Conservation (phyloP, 495 filamentous ascomycete species). For the Coniosporium apollinis region DNA sequence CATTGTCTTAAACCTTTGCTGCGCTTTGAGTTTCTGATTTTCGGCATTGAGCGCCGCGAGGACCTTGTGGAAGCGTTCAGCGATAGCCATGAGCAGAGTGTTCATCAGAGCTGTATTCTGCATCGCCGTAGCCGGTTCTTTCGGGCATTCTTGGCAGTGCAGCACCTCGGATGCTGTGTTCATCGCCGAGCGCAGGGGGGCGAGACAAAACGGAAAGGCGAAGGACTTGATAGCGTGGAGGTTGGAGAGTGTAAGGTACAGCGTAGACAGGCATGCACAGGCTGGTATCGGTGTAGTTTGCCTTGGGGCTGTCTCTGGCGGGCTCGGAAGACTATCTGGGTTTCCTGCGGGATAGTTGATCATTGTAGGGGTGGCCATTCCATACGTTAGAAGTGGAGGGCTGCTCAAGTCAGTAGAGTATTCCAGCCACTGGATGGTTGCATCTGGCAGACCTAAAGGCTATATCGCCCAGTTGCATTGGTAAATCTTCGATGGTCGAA, state of each 20-base stretch:
- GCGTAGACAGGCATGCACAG: slow-evolving; percentile 21
- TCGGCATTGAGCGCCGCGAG: slow-evolving; percentile 17
- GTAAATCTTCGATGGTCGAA: background rate
- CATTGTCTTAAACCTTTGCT: slow-evolving; percentile 16
- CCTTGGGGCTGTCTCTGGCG: background rate
- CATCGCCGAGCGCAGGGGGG: slow-evolving; percentile 18
- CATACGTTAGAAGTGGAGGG: too few species aligned
- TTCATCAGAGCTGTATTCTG: slow-evolving; percentile 19
- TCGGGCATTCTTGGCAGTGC: slow-evolving; percentile 18
- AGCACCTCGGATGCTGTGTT: slow-evolving; percentile 13
- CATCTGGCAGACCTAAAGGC: background rate
- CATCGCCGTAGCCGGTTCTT: slow-evolving; percentile 13
- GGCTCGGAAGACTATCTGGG: background rate
- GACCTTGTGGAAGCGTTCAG: slow-evolving; percentile 16
- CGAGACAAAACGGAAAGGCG: slow-evolving; percentile 18
- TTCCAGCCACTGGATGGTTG: background rate
- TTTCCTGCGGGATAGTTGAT: background rate
- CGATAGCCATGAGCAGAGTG: slow-evolving; percentile 16
- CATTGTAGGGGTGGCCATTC: background rate
- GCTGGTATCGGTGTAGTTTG: background rate
- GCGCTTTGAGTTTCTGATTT: slow-evolving; percentile 9
- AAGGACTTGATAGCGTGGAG: slow-evolving; percentile 14
- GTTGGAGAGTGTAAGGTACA: slow-evolving; percentile 20
- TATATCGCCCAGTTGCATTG: background rate
- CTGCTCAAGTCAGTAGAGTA: too few species aligned